These are phyloP conservation scores for Bauhinia variegata DNA, from an alignment of 306 rosid genomes.

Conservation along the genomic window DNA sequence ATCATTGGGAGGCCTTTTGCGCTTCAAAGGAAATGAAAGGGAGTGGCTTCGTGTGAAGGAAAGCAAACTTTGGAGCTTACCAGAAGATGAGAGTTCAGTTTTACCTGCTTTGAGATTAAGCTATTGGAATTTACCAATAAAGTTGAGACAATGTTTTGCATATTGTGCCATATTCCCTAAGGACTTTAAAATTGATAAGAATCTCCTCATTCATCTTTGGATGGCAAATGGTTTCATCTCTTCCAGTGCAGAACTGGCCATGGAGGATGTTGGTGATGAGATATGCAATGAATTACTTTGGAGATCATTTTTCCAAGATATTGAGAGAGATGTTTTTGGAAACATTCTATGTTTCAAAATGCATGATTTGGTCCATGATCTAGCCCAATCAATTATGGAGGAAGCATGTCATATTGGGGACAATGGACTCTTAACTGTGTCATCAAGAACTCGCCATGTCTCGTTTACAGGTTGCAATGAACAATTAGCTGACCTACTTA, in stretches of 20 bases:
- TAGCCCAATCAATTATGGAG: constrained; percentile 25
- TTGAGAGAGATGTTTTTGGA: background rate
- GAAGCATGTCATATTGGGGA: background rate
- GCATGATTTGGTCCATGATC: constrained; percentile 38
- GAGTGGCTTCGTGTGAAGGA: constrained; percentile 20
- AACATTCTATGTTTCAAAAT: background rate
- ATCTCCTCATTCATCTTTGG: constrained; percentile 21
- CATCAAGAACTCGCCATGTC: constrained; percentile 21
- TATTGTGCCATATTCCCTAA: constrained; percentile 32
- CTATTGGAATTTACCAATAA: constrained; percentile 17
- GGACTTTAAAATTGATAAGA: background rate
- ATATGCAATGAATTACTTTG: constrained; percentile 20
- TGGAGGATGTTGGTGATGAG: constrained; percentile 22
- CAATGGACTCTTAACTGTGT: background rate
- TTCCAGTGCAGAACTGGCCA: background rate
- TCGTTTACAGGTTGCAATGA: no score
- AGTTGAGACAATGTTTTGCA: constrained; percentile 27
- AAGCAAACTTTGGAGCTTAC: constrained; percentile 20
- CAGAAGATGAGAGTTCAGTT: constrained; percentile 22
- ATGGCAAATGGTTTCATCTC: constrained; percentile 33
- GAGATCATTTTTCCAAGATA: constrained; percentile 36
- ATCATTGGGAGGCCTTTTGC: constrained; percentile 20
- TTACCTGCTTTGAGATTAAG: constrained; percentile 30
- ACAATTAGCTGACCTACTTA: no score
- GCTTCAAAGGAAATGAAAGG: constrained; percentile 7